Percentiles rank a stretch among this genome's conserved stretches.
phyloP scores from a whole-genome alignment of 1,139 yeast genomes.

The Kodamaea sp. region DNA sequence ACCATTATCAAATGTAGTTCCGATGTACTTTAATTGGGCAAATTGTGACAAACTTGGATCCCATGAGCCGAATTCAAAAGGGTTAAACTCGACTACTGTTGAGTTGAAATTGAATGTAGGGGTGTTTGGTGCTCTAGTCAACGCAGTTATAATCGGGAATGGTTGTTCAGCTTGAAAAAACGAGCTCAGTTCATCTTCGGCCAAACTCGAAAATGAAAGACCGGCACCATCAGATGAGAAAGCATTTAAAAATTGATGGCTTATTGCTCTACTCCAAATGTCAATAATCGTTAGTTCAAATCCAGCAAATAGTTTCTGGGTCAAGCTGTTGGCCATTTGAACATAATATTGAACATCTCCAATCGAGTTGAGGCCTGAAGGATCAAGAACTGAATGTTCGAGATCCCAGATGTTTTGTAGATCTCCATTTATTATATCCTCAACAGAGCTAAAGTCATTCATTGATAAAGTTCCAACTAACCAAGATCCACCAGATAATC shows the following conservation, averaged over 20 bases:
- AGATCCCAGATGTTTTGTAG: conserved; percentile 17
- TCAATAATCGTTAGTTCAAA: conserved; percentile 18
- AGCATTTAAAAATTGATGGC: conserved; percentile 18
- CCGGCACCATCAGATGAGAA: conserved; percentile 15
- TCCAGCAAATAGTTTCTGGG: conserved; percentile 16
- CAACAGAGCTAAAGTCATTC: conserved; percentile 17
- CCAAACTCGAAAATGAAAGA: conserved; percentile 29
- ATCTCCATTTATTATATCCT: conserved; percentile 11
- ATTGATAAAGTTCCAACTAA: conserved; percentile 17
- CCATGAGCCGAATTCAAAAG: conserved; percentile 24
- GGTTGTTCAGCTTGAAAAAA: conserved; percentile 16
- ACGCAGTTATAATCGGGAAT: conserved; percentile 19
- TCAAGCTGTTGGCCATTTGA: conserved; percentile 9
- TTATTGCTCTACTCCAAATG: conserved; percentile 20
- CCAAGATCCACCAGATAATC: conserved; percentile 25
- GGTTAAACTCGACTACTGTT: conserved; percentile 20
- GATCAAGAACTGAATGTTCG: conserved; percentile 38
- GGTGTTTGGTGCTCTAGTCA: conserved; percentile 17
- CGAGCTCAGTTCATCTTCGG: conserved; percentile 12
- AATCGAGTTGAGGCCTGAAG: conserved; percentile 34
- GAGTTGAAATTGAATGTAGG: conserved; percentile 15
- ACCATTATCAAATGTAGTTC: conserved; percentile 30
- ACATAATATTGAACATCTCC: conserved; percentile 11
- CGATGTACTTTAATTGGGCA: conserved; percentile 33
- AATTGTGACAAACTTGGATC: conserved; percentile 19